Percentiles rank a stretch among this genome's conserved stretches.
phyloP scores from a whole-genome alignment of 192 early-diverging fungal genomes.

The Gaertneriomyces sp. region DNA sequence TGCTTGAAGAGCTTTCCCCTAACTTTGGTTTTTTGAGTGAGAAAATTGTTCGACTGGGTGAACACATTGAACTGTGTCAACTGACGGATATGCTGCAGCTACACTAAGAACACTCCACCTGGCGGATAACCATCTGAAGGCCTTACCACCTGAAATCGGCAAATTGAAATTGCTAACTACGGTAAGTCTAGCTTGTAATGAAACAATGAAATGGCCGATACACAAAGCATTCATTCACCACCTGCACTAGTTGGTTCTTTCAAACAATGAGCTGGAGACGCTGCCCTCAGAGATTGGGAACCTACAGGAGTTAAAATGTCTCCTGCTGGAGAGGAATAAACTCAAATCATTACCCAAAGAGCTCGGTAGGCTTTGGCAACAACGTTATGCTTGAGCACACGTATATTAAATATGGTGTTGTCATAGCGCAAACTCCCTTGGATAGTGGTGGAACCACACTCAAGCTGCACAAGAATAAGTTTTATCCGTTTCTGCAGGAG shows the following conservation, averaged over 20 bases:
- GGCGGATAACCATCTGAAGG: constrained; percentile 35
- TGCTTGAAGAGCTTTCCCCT: constrained; percentile 34
- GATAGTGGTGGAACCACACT: constrained; percentile 6
- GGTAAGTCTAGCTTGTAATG: constrained; percentile 20
- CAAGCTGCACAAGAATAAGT: constrained; percentile 27
- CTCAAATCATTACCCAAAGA: constrained; percentile 31
- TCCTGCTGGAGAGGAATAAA: constrained; percentile 38
- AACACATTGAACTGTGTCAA: background rate
- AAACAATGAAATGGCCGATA: background rate
- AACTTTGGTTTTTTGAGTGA: constrained; percentile 44
- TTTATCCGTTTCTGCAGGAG: constrained; percentile 18
- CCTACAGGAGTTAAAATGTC: constrained; percentile 6
- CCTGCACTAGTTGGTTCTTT: constrained; percentile 23
- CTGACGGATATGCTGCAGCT: constrained; percentile 7
- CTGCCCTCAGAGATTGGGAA: constrained; percentile 33
- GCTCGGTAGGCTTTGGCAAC: constrained; percentile 12
- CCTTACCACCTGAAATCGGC: constrained; percentile 40
- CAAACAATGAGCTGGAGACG: constrained; percentile 30
- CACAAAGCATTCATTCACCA: background rate
- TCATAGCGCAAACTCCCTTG: constrained; percentile 14
- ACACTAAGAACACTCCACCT: constrained; percentile 39
- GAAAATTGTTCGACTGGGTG: background rate
- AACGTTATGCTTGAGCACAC: background rate
- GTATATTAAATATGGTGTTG: background rate
- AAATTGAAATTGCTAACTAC: constrained; percentile 31